phyloP scores from a whole-genome alignment of 306 rosid species.

The Pachyrhizus erosus region DNA sequence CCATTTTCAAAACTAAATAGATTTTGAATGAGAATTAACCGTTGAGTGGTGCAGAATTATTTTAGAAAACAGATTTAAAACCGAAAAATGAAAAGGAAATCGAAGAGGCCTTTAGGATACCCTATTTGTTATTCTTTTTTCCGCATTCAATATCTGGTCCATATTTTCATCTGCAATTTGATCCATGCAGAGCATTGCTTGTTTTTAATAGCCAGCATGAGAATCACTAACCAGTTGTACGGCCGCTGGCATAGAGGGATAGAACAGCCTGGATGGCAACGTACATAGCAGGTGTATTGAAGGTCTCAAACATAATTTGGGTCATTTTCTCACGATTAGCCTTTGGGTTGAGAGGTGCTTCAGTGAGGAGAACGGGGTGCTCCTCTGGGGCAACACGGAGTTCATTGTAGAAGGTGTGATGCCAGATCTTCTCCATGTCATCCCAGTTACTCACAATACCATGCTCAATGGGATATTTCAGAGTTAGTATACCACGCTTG shows the following conservation, averaged over 20 bases:
- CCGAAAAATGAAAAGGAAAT: too few species aligned
- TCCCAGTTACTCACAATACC: conserved; percentile 95
- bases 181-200: too few species aligned
- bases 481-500: conserved; percentile 82
- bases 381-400: conserved; percentile 95
- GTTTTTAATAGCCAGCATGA: too few species aligned
- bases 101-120: too few species aligned
- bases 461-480: conserved; percentile 90
- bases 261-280: conserved; percentile 92
- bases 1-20: too few species aligned
- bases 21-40: too few species aligned
- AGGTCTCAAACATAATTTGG: conserved; percentile 93
- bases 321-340: conserved; percentile 98
- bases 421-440: conserved; percentile 98
- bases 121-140: too few species aligned
- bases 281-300: conserved; percentile 94
- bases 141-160: too few species aligned
- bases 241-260: conserved; percentile 91
- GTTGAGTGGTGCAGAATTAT: too few species aligned
- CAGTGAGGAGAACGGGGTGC: conserved; percentile 92
- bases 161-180: too few species aligned
- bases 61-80: too few species aligned
- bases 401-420: conserved; percentile 91
- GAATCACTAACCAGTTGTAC: conserved; percentile 94
- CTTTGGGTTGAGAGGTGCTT: conserved; percentile 95